A percentile compares a stretch with the other conserved stretches of the same genome.
Conservation (phyloP, 495 filamentous ascomycete genomes). For the Penicillium steckii region DNA sequence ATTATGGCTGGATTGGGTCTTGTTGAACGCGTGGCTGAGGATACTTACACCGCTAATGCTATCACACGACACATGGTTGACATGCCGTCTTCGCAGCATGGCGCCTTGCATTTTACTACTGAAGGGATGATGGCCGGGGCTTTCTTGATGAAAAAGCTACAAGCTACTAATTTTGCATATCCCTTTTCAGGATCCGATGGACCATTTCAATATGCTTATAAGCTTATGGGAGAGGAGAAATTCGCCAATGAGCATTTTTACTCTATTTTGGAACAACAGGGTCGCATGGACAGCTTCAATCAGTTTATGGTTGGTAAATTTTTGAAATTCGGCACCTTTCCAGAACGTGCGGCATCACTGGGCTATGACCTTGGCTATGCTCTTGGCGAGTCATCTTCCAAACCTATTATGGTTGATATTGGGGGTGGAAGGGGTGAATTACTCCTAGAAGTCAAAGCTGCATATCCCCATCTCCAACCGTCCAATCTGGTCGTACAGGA, state of each 20-base stretch:
- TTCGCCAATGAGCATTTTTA: conserved; percentile 35
- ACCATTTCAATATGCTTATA: conserved; percentile 36
- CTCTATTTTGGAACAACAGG: conserved; percentile 36
- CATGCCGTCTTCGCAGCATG: conserved; percentile 36
- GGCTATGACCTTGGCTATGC: conserved; percentile 34
- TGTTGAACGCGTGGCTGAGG: conserved; percentile 27
- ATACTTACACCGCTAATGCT: conserved; percentile 29
- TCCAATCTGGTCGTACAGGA: conserved; percentile 49
- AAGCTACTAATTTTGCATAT: conserved; percentile 33
- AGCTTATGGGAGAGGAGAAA: conserved; percentile 28
- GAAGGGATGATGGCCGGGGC: conserved; percentile 35
- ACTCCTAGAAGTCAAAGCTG: conserved; percentile 41
- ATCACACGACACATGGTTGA: conserved; percentile 34
- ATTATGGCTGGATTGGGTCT: conserved; percentile 37
- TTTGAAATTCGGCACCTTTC: conserved; percentile 28
- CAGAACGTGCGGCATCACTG: conserved; percentile 23
- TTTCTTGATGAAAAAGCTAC: conserved; percentile 37
- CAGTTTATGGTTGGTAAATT: conserved; percentile 43
- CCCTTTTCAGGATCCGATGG: conserved; percentile 34
- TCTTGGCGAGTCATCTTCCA: conserved; percentile 23
- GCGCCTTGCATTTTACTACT: conserved; percentile 40
- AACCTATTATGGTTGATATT: conserved; percentile 49
- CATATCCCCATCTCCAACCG: conserved; percentile 35
- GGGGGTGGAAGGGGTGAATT: conserved; percentile 55
- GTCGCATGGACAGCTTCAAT: conserved; percentile 43